phyloP scores from a whole-genome alignment of 176 grass and related monocot species.

The bread wheat (Triticum aestivum) region IWGSC_CS_RefSeq_v2.1 NC_057801.1:572095976-572096475 shows the following conservation, averaged over 20 bases:
- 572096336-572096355: not conserved
- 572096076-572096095: conserved; percentile 93
- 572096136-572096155: conserved; percentile 75
- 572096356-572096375: not conserved
- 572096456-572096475: not conserved
- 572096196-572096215: conserved; percentile 88
- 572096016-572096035: conserved; percentile 94
- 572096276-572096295: conserved; percentile 78
- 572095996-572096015: conserved; percentile 96
- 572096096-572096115: conserved; percentile 75
- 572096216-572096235: conserved; percentile 97
- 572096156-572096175: conserved; percentile 58
- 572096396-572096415: not conserved
- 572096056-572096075: conserved; percentile 88
- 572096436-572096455: not conserved
- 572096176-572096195: conserved; percentile 75
- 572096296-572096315: not conserved
- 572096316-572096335: conserved; percentile 24
- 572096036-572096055: conserved; percentile 97
- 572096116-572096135: conserved; percentile 96
- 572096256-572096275: conserved; percentile 98
- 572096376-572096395: not conserved
- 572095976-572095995: conserved; percentile 92
- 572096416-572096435: not conserved
- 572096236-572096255: conserved; percentile 91